These are phyloP conservation scores for Metschnikowia bowlesiae DNA, from an alignment of 805 yeast species.

Conservation along the genomic window DNA sequence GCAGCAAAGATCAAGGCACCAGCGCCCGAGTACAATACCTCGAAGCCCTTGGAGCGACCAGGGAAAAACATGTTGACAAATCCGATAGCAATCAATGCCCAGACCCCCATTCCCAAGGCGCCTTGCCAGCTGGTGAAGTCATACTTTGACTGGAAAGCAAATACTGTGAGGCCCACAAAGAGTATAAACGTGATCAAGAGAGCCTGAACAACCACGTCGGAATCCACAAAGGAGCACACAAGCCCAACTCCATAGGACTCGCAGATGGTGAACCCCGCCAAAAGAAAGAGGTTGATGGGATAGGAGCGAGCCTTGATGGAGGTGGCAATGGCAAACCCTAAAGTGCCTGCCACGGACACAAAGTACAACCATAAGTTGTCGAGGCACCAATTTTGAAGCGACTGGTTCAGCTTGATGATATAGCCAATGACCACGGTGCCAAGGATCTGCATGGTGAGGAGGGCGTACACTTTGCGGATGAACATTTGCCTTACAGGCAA, in stretches of 20 bases:
- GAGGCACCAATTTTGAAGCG: conserved; percentile 52
- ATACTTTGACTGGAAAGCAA: conserved; percentile 74
- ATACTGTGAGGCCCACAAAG: conserved; percentile 69
- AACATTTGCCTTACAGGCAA: conserved; percentile 71
- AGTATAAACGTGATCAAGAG: conserved; percentile 62
- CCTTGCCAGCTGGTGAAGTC: conserved; percentile 71
- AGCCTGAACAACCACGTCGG: conserved; percentile 66
- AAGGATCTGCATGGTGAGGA: conserved; percentile 60
- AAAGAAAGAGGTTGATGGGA: conserved; percentile 59
- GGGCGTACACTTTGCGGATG: conserved; percentile 72
- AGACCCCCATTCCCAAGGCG: conserved; percentile 48
- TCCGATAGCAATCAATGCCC: conserved; percentile 69
- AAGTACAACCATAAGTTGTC: conserved; percentile 55
- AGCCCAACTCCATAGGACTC: conserved; percentile 74
- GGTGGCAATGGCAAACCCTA: conserved; percentile 64
- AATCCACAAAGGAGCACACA: conserved; percentile 57
- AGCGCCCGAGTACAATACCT: conserved; percentile 61
- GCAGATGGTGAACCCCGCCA: conserved; percentile 64
- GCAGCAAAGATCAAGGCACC: conserved; percentile 73
- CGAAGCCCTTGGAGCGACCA: conserved; percentile 46
- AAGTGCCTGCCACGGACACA: conserved; percentile 53
- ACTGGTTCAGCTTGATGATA: conserved; percentile 41
- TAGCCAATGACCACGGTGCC: conserved; percentile 57
- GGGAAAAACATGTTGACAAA: conserved; percentile 67
- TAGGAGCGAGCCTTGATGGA: conserved; percentile 59